Conservation (phyloP, 2,329 filamentous ascomycete genomes). For the Alternaria alternata region DNA sequence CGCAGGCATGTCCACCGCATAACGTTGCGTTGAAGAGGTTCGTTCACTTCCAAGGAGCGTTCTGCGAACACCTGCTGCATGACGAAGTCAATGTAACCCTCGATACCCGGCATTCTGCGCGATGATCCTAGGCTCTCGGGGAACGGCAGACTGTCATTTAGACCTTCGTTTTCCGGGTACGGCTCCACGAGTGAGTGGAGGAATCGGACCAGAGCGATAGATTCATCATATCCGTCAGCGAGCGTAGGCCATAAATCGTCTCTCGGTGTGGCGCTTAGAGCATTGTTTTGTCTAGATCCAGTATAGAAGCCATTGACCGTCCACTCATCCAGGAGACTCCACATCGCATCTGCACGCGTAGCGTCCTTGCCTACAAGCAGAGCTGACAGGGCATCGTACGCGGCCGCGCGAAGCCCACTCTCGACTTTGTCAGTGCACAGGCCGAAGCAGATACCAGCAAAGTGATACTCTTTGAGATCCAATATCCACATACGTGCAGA, state of each 20-base stretch:
- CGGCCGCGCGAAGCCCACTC: conserved; percentile 79
- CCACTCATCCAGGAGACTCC: conserved; percentile 82
- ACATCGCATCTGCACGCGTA: conserved; percentile 75
- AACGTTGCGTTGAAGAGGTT: conserved; percentile 71
- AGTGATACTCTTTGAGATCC: conserved; percentile 69
- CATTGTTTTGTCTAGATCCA: conserved; percentile 41
- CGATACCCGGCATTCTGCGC: conserved; percentile 84
- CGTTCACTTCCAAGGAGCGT: conserved; percentile 70
- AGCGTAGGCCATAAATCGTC: conserved; percentile 73
- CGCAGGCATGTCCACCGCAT: conserved; percentile 82
- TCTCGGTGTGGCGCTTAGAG: conserved; percentile 31
- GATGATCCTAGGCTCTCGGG: conserved; percentile 82
- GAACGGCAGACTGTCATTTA: conserved; percentile 83
- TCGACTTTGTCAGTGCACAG: conserved; percentile 81
- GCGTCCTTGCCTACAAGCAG: conserved; percentile 77
- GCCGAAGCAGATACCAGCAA: conserved; percentile 78
- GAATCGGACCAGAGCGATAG: conserved; percentile 82
- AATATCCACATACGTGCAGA: conserved; percentile 78
- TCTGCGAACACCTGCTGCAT: conserved; percentile 79
- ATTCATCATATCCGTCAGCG: conserved; percentile 81
- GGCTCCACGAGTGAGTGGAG: conserved; percentile 76
- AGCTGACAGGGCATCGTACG: conserved; percentile 79
- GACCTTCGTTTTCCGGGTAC: conserved; percentile 64
- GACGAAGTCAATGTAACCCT: conserved; percentile 91
- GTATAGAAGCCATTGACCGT: conserved; percentile 56